These are phyloP conservation scores for Penicillium capsulatum DNA, from an alignment of 2,329 filamentous ascomycete species.

Conservation along the genomic window DNA sequence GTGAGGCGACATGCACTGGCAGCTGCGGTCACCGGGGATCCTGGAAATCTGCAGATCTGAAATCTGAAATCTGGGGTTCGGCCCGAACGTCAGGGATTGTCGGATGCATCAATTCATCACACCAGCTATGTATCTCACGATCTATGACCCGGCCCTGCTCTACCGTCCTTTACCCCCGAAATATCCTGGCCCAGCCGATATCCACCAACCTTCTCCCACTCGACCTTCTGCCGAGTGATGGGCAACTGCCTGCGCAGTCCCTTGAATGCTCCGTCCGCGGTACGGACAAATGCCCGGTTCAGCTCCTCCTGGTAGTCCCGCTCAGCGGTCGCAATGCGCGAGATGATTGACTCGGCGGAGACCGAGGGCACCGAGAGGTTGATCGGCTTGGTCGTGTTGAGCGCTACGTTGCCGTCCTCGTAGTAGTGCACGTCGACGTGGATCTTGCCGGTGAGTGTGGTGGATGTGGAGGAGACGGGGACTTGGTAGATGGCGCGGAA, in stretches of 20 bases:
- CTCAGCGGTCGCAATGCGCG: constrained; percentile 73
- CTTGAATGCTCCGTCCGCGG: constrained; percentile 96
- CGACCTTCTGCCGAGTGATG: constrained; percentile 96
- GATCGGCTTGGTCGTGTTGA: constrained; percentile 80
- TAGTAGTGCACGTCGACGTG: constrained; percentile 99
- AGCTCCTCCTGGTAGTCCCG: constrained; percentile 95
- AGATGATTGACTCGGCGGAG: constrained; percentile 66
- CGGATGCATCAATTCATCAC: too few species aligned
- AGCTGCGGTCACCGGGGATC: too few species aligned
- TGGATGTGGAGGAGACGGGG: constrained; percentile 57
- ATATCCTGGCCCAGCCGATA: constrained; percentile 83
- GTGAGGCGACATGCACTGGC: too few species aligned
- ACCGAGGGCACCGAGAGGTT: constrained; percentile 58
- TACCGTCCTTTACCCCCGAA: constrained; percentile 57
- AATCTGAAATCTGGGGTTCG: too few species aligned
- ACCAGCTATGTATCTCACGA: constrained; percentile 2
- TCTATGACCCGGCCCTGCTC: constrained; percentile 4
- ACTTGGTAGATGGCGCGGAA: constrained; percentile 88
- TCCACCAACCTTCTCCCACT: constrained; percentile 97
- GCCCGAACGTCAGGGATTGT: too few species aligned
- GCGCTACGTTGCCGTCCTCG: constrained; percentile 94
- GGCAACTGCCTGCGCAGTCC: constrained; percentile 84
- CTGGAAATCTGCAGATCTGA: neutral
- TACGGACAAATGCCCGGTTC: constrained; percentile 78
- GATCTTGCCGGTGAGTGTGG: constrained; percentile 69